Conservation (phyloP, 495 filamentous ascomycete genomes). For the Penicillium diatomitis region DNA sequence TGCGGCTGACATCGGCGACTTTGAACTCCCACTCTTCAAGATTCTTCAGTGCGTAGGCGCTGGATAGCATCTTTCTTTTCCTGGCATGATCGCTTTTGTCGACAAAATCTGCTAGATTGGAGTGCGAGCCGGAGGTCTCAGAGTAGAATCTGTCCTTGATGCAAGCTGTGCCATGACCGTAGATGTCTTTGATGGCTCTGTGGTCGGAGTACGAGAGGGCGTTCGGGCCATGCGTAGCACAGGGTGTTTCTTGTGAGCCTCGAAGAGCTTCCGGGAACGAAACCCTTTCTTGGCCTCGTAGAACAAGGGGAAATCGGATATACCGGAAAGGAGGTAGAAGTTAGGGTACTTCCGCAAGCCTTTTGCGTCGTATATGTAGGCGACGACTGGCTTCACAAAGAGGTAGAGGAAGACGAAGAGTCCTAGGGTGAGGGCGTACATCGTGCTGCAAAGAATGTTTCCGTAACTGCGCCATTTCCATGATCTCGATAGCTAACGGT, state of each 20-base stretch:
- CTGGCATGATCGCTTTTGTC: slow-evolving; percentile 29
- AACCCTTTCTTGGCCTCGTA: slow-evolving; percentile 21
- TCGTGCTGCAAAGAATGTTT: too few relatives aligned
- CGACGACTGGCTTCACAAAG: too few relatives aligned
- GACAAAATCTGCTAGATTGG: slow-evolving; percentile 30
- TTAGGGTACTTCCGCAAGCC: slow-evolving; percentile 35
- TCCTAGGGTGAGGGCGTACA: too few relatives aligned
- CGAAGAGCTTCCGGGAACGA: slow-evolving; percentile 17
- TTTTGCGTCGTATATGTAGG: too few relatives aligned
- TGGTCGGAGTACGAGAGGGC: slow-evolving; percentile 29
- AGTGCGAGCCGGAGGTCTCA: slow-evolving; percentile 22
- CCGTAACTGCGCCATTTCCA: too few relatives aligned
- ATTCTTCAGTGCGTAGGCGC: slow-evolving; percentile 40
- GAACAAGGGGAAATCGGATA: slow-evolving; percentile 31
- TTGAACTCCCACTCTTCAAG: slow-evolving; percentile 42
- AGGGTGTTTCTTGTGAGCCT: slow-evolving; percentile 30
- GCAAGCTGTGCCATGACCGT: slow-evolving; percentile 38
- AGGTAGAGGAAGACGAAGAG: too few relatives aligned
- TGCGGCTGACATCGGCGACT: slow-evolving; percentile 32
- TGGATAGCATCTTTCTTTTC: slow-evolving; percentile 34
- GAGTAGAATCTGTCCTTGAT: slow-evolving; percentile 38
- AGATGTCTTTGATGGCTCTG: slow-evolving; percentile 42
- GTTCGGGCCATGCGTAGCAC: slow-evolving; percentile 42
- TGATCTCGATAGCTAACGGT: too few relatives aligned
- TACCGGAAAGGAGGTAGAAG: slow-evolving; percentile 21